These are phyloP conservation scores for Mesembryanthemum crystallinum DNA, from an alignment of 148 eudicot species.

Conservation along the genomic window DNA sequence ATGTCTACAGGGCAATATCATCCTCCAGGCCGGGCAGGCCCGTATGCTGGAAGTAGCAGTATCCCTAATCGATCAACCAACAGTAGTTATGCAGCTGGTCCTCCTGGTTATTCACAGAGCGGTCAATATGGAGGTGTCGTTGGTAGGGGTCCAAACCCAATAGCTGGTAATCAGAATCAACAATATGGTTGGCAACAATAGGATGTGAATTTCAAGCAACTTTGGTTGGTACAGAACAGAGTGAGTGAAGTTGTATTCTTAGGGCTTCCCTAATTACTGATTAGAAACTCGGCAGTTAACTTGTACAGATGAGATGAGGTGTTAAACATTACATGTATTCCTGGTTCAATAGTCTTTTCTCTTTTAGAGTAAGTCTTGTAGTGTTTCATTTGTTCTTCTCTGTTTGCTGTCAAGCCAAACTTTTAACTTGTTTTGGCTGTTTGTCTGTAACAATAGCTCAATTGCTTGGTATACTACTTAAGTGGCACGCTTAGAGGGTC, in stretches of 20 bases:
- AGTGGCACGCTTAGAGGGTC: too few relatives aligned
- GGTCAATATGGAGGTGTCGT: conserved; percentile 42
- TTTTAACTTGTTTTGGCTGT: neutral
- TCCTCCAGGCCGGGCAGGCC: conserved; percentile 49
- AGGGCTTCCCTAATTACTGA: neutral
- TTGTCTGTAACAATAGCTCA: neutral
- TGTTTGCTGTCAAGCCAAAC: neutral
- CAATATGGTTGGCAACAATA: conserved; percentile 69
- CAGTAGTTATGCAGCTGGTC: conserved; percentile 43
- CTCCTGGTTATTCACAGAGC: conserved; percentile 49
- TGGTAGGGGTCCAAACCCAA: conserved; percentile 36
- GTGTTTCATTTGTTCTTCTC: neutral
- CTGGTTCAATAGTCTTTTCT: neutral
- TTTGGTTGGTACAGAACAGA: neutral
- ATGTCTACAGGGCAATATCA: conserved; percentile 49
- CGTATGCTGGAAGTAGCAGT: conserved; percentile 31
- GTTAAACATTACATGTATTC: neutral
- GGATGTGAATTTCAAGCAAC: neutral
- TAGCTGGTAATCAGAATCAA: conserved; percentile 46
- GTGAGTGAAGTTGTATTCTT: neutral
- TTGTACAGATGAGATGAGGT: conserved; percentile 24
- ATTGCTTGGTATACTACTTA: too few relatives aligned
- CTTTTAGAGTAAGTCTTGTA: neutral
- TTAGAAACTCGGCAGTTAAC: neutral
- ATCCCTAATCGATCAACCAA: conserved; percentile 35